Percentiles rank a stretch among this genome's conserved stretches.
Conservation (phyloP, 495 filamentous ascomycete species). For the Daldinia loculata region DNA sequence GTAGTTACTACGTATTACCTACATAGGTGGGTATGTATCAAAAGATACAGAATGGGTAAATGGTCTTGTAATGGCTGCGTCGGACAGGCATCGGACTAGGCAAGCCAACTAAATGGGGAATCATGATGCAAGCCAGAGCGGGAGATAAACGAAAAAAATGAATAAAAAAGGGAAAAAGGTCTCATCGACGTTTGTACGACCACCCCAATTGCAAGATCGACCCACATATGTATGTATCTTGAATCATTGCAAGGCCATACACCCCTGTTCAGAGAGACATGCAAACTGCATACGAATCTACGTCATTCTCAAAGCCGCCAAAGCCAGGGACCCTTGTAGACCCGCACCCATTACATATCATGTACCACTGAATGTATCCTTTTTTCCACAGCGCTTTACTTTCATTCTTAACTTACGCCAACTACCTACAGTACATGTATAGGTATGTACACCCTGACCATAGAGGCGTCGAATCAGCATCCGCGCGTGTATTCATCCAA, state of each 20-base stretch:
- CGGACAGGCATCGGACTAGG: slow-evolving; percentile 26
- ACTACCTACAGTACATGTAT: slow-evolving; percentile 12
- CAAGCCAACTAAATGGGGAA: slow-evolving; percentile 14
- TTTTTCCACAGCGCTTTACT: slow-evolving; percentile 9
- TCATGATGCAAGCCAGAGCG: slow-evolving; percentile 26
- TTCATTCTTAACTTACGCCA: slow-evolving; percentile 9
- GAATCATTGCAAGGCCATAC: slow-evolving; percentile 14
- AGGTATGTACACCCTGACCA: not conserved
- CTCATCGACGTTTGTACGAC: slow-evolving; percentile 23
- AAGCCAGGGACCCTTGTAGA: not conserved
- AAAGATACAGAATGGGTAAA: slow-evolving; percentile 11
- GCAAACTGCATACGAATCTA: slow-evolving; percentile 17
- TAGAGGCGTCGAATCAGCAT: slow-evolving; percentile 18
- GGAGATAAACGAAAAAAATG: slow-evolving; percentile 13
- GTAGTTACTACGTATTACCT: not conserved
- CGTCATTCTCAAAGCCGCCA: slow-evolving; percentile 15
- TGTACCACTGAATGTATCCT: slow-evolving; percentile 3
- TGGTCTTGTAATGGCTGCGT: slow-evolving; percentile 16
- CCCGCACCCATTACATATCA: slow-evolving; percentile 5
- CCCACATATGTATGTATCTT: slow-evolving; percentile 31
- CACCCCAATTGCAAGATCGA: slow-evolving; percentile 22
- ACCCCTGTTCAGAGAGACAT: slow-evolving; percentile 19
- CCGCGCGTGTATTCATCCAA: slow-evolving; percentile 1
- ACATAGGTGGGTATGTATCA: not conserved
- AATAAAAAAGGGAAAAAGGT: slow-evolving; percentile 1